Base-by-base conservation (phyloP, 495 filamentous ascomycete genomes). In the Bacidia gigantensis region DNA sequence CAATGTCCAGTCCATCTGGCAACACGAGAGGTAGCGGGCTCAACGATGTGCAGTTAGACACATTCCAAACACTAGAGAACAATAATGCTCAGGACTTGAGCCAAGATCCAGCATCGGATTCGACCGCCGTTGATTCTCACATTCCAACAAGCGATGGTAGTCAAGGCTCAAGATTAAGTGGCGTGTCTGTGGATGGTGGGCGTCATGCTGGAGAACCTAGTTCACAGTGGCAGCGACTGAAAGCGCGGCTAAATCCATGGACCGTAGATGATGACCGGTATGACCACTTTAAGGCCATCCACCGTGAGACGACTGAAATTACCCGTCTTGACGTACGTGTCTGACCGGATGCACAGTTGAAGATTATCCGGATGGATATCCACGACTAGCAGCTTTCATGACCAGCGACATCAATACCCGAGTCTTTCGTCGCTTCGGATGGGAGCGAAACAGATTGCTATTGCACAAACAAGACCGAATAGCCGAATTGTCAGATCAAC, bases 361-460 rank as follows among this genome's bases (percentile, higher is more conserved):
- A 3, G 38, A 29, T 23, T 45, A 20, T 23, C 50, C 50, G 17
- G 12, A 25, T 44, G 50, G 50, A 2, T 52, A 52, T 32, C 50
- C 50, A 10, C 50, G 50, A 3, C 40, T 52, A 9, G 50, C 50
- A 17, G 50, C 35, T 12, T 52, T 52, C 5, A 52, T 52, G 50
- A 32, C 40, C 14, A 52, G 50, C 20, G 50, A 52, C 17, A 45
- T 44, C 11, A 52, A 45, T 32, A 44, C 41, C 26, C 35, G 41
- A 45, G 24, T 52, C 12, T 52, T 49, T 38, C n/a, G 50, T n/a
- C 40, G 41, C 2, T 52, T 52, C 22, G 50, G 50, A 18, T 29
- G 17, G 21, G 50, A 44, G 10, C 11, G 41, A 23, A 52, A 41
- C 21, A 24, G 50, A 3, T 21, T 52, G 17, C 38, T 52, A 14